Conservation (phyloP, 768 basidiomycete species). For the Lactarius sp. region DNA sequence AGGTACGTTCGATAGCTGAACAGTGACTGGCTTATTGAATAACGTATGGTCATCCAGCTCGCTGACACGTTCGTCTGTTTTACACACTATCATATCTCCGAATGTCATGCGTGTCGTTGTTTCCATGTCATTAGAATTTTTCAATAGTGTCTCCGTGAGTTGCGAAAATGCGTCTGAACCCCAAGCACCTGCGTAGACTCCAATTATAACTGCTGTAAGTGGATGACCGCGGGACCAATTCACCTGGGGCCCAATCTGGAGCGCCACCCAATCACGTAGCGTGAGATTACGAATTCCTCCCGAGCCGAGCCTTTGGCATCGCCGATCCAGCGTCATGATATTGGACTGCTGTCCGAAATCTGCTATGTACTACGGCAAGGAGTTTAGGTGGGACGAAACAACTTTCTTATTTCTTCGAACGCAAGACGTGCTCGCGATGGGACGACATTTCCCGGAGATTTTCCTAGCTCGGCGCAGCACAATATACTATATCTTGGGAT, state of each 20-base stretch:
- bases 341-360: neutral
- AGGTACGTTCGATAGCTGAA: conserved; percentile 41
- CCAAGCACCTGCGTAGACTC: neutral
- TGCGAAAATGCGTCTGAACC: neutral
- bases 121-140: neutral
- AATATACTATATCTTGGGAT: neutral
- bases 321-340: neutral
- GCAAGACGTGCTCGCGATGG: neutral
- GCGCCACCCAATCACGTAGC: neutral
- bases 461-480: neutral
- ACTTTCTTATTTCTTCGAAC: neutral
- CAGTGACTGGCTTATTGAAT: neutral
- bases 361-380: neutral
- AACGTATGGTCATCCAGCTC: conserved; percentile 2
- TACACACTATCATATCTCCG: neutral
- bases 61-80: conserved; percentile 13
- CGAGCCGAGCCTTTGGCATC: neutral
- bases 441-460: neutral
- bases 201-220: neutral
- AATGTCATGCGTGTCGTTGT: conserved; percentile 4
- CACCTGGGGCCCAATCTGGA: neutral
- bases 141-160: neutral
- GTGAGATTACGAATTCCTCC: neutral
- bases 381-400: too few relatives aligned
- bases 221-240: neutral